These are phyloP conservation scores for Backusella tuberculispora DNA, from an alignment of 192 early-diverging fungal species.

Conservation along the genomic window DNA sequence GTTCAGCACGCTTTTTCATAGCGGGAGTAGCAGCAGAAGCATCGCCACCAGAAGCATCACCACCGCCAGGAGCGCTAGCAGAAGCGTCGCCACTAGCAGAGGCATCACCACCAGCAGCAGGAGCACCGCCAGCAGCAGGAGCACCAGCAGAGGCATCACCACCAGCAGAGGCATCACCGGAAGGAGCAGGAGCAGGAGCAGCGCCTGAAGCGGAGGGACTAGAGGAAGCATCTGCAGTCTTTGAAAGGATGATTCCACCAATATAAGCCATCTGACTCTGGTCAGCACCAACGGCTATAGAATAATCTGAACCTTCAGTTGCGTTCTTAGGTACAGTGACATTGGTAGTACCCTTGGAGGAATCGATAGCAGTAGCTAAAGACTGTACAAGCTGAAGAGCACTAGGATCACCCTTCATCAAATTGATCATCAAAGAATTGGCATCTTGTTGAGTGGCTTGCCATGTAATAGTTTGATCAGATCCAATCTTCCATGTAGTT, in stretches of 20 bases:
- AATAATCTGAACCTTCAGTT: constrained; percentile 27
- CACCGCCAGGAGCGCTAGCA: neutral
- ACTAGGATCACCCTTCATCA: constrained; percentile 30
- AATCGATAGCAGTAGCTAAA: constrained; percentile 23
- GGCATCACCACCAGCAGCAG: neutral
- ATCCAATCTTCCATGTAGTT: constrained; percentile 29
- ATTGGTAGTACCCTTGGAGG: neutral
- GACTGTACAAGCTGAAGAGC: constrained; percentile 25
- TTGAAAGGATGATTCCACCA: constrained; percentile 26
- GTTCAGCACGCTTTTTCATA: no score
- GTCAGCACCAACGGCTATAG: constrained; percentile 26
- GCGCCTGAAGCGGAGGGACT: neutral
- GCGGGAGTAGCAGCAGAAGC: neutral
- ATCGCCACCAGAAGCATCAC: neutral
- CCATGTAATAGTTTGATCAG: constrained; percentile 23
- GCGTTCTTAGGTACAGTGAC: constrained; percentile 24
- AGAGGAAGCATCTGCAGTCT: neutral
- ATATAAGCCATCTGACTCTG: constrained; percentile 29
- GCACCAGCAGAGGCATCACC: neutral
- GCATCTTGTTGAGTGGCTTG: constrained; percentile 10
- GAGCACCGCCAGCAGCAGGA: neutral
- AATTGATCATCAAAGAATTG: constrained; percentile 18
- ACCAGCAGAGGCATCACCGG: neutral
- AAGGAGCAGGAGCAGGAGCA: neutral
- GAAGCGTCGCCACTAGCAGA: neutral